Percentiles rank a stretch among this genome's conserved stretches.
Evolutionary conservation across 345 rosid species (phyloP).

Genomic region (Brassica nigra): DNA sequence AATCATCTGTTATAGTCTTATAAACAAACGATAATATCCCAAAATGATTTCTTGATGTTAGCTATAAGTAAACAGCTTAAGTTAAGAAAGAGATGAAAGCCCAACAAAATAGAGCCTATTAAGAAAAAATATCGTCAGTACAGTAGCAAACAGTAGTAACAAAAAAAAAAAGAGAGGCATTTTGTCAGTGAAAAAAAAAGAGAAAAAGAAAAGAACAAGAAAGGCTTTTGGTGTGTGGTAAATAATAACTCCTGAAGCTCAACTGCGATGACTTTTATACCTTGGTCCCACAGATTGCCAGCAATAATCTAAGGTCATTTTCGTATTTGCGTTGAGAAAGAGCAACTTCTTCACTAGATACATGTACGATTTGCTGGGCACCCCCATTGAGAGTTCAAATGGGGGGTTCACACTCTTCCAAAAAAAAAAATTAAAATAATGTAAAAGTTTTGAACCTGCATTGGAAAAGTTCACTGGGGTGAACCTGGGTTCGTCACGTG

Average conservation of each 20-base stretch:
- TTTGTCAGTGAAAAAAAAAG: conserved; percentile 24
- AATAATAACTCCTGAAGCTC: conserved; percentile 11
- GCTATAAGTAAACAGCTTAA: not conserved
- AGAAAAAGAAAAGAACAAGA: not conserved
- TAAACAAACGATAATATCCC: conserved; percentile 1
- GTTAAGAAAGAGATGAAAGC: conserved; percentile 11
- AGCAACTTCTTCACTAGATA: conserved; percentile 29
- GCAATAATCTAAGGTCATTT: conserved; percentile 18
- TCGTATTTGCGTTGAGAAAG: conserved; percentile 11
- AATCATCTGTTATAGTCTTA: conserved; percentile 18
- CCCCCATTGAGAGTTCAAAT: no score
- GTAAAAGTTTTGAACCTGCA: no score
- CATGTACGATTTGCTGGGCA: conserved; percentile 10
- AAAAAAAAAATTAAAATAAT: no score
- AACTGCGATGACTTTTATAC: not conserved
- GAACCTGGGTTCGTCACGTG: no score
- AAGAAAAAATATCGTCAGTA: conserved; percentile 10
- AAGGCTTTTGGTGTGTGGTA: conserved; percentile 11
- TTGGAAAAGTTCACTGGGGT: no score
- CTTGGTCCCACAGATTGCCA: conserved; percentile 21
- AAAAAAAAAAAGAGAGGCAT: not conserved
- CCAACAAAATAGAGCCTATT: conserved; percentile 31
- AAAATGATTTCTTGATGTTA: conserved; percentile 11
- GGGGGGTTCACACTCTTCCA: no score
- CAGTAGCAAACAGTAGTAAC: not conserved